phyloP scores from a whole-genome alignment of 495 filamentous ascomycete genomes.

The Apodospora peruviana region DNA sequence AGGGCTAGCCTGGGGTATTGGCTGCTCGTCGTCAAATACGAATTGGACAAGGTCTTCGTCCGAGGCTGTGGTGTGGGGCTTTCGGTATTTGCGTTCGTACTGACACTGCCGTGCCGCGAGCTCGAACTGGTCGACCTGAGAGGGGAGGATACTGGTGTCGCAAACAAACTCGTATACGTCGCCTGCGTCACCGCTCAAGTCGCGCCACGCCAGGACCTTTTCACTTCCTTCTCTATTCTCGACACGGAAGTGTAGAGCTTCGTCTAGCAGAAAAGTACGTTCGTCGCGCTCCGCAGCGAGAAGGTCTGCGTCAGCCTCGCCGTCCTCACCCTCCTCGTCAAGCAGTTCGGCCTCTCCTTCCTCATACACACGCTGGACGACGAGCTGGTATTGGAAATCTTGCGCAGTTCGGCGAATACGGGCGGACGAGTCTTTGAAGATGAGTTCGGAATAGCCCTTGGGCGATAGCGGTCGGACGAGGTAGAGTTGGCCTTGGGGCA shows the following conservation, averaged over 20 bases:
- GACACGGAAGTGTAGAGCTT: slow-evolving; percentile 79
- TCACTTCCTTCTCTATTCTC: slow-evolving; percentile 71
- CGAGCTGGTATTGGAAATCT: slow-evolving; percentile 94
- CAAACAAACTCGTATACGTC: slow-evolving; percentile 97
- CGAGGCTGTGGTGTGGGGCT: slow-evolving; percentile 70
- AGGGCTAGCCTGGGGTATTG: slow-evolving; percentile 79
- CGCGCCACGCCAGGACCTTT: slow-evolving; percentile 88
- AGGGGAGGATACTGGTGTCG: slow-evolving; percentile 61
- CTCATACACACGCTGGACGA: slow-evolving; percentile 92
- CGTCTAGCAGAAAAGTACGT: slow-evolving; percentile 92
- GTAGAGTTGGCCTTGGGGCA: slow-evolving; percentile 92
- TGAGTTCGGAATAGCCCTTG: slow-evolving; percentile 96
- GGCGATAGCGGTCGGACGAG: slow-evolving; percentile 91
- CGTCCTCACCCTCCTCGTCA: slow-evolving; percentile 78
- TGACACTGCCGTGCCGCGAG: slow-evolving; percentile 85
- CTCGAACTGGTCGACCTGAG: slow-evolving; percentile 75
- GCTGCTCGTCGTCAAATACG: slow-evolving; percentile 69
- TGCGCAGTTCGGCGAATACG: slow-evolving; percentile 88
- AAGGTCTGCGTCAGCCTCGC: slow-evolving; percentile 59
- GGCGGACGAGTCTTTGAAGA: slow-evolving; percentile 94
- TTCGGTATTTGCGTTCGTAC: slow-evolving; percentile 90
- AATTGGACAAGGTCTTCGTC: slow-evolving; percentile 77
- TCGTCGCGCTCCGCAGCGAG: slow-evolving; percentile 79
- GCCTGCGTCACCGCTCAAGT: slow-evolving; percentile 86
- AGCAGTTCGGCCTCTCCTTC: slow-evolving; percentile 91